A percentile compares a stretch with the other conserved stretches of the same genome.
These are phyloP conservation scores for Cicer cuneatum DNA, from an alignment of 306 rosid genomes.

Conservation along the genomic window DNA sequence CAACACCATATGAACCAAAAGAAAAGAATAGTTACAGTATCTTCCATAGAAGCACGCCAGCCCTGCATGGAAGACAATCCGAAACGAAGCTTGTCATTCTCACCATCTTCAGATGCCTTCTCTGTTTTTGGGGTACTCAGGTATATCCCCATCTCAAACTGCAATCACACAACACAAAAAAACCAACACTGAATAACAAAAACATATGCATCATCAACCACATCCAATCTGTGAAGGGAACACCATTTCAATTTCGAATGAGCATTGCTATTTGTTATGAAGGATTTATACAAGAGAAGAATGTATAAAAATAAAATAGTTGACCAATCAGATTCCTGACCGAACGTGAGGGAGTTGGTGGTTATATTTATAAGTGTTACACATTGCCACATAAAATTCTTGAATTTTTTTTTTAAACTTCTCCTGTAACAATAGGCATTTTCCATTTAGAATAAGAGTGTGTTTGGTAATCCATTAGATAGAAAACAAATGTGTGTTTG, in stretches of 20 bases:
- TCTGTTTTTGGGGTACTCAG: conserved; percentile 91
- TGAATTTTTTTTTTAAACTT: no score
- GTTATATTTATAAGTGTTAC: no score
- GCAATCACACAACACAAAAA: conserved; percentile 24
- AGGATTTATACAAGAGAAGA: no score
- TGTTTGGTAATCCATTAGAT: neutral
- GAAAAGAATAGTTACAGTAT: conserved; percentile 67
- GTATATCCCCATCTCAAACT: conserved; percentile 81
- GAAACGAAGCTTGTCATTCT: conserved; percentile 68
- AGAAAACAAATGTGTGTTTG: neutral
- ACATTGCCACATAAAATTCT: no score
- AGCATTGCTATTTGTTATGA: no score
- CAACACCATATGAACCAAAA: neutral
- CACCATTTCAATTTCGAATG: neutral
- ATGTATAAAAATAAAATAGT: no score
- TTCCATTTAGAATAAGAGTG: neutral
- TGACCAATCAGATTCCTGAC: no score
- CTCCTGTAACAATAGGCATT: no score
- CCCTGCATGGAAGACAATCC: conserved; percentile 98
- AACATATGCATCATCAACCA: conserved; percentile 9
- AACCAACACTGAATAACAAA: conserved; percentile 33
- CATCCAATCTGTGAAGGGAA: conserved; percentile 34
- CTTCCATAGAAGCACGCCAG: conserved; percentile 98
- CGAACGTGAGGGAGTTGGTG: no score
- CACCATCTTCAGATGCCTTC: conserved; percentile 87